Evolutionary conservation across 805 yeast genomes (phyloP).

Genomic region (Tetrapisispora nanseiensis): DNA sequence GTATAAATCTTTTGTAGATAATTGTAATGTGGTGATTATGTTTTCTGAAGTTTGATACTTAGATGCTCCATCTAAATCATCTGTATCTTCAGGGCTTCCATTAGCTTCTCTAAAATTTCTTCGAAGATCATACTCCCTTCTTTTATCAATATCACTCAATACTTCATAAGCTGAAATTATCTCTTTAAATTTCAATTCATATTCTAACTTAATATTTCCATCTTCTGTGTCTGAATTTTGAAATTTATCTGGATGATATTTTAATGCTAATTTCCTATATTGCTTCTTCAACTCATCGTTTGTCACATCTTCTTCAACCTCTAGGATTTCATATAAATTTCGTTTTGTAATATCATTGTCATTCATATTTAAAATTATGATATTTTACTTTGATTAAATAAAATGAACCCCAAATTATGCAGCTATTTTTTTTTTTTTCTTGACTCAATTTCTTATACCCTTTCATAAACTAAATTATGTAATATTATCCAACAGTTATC

Average conservation of each 20-base stretch:
- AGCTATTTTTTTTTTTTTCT: too few species aligned
- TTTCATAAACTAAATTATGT: too few species aligned
- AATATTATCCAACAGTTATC: too few species aligned
- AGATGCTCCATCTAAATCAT: background rate
- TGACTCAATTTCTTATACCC: too few species aligned
- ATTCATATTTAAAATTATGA: background rate
- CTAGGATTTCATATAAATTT: slow-evolving; percentile 52
- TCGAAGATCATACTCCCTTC: slow-evolving; percentile 46
- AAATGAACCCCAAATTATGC: too few species aligned
- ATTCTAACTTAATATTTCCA: slow-evolving; percentile 37
- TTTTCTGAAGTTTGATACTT: slow-evolving; percentile 1
- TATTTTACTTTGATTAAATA: too few species aligned
- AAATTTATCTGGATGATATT: slow-evolving; percentile 78
- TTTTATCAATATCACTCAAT: slow-evolving; percentile 55
- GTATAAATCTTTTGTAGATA: slow-evolving; percentile 65
- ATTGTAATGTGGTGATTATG: slow-evolving; percentile 53
- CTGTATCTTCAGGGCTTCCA: background rate
- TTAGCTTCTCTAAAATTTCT: slow-evolving; percentile 32
- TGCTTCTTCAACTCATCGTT: slow-evolving; percentile 71
- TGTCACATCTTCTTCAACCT: slow-evolving; percentile 56
- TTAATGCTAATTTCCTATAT: slow-evolving; percentile 72
- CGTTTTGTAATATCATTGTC: background rate
- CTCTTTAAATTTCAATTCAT: slow-evolving; percentile 76
- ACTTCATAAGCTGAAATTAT: slow-evolving; percentile 80
- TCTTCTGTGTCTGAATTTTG: slow-evolving; percentile 46